phyloP scores from a whole-genome alignment of 768 basidiomycete species.

The Psilocybe cubensis region DNA sequence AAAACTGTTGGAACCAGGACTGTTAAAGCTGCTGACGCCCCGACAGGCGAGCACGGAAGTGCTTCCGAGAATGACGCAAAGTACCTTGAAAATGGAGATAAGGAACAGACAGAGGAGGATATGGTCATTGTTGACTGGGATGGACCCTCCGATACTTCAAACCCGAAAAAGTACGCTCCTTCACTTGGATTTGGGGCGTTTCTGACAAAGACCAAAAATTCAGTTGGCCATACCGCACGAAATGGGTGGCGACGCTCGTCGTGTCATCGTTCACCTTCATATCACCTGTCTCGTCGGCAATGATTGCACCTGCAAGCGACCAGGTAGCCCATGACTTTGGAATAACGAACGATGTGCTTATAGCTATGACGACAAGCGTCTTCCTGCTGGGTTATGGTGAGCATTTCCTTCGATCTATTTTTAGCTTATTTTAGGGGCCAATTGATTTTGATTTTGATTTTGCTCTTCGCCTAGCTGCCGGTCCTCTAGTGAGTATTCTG shows the following conservation, averaged over 20 bases:
- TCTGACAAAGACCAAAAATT: no score
- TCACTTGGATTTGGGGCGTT: no score
- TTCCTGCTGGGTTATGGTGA: constrained; percentile 59
- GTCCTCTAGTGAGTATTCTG: constrained; percentile 42
- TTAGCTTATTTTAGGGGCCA: no score
- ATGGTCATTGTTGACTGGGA: constrained; percentile 59
- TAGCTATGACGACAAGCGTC: constrained; percentile 62
- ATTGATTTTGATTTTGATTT: neutral
- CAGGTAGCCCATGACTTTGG: constrained; percentile 58
- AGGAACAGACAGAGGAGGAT: constrained; percentile 1
- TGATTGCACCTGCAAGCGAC: constrained; percentile 67
- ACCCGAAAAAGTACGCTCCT: constrained; percentile 66
- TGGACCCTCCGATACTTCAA: constrained; percentile 57
- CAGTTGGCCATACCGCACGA: constrained; percentile 60
- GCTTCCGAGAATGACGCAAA: neutral
- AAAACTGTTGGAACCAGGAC: no score
- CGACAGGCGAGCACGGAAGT: no score
- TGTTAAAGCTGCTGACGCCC: no score
- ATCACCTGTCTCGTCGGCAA: constrained; percentile 69
- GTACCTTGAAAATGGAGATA: neutral
- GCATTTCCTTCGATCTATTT: constrained; percentile 13
- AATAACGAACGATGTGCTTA: constrained; percentile 48
- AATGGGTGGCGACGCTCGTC: constrained; percentile 67
- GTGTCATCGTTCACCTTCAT: constrained; percentile 74
- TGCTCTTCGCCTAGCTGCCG: constrained; percentile 42